Base-by-base conservation (phyloP, 495 filamentous ascomycete species). In the Aspergillus cristatus region DNA sequence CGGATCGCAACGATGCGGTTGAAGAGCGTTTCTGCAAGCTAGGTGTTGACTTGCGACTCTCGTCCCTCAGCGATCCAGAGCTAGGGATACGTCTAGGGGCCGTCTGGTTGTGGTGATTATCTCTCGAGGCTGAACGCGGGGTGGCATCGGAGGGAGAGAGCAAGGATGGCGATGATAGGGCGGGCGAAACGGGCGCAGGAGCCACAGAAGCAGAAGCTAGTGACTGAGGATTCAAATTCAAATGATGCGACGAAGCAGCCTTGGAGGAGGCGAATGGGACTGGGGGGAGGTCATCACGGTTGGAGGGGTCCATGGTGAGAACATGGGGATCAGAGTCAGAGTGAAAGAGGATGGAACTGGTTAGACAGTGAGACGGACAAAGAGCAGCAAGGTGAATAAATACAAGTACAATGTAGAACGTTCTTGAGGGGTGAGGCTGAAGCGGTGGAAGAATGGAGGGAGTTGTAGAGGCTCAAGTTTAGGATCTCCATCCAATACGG, bases 41-140 rank as follows among this genome's bases (percentile, higher is more conserved):
- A 12, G 67, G 54, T 15, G 50, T 62, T n/a, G 60, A 64, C 17
- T 57, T 57, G 38, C 63, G 62, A 16, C 54, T 58, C 39, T 65
- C 63, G 66, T 76, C 46, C 50, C 63, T 38, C 63, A 76, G 32
- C 50, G 75, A 58, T 62, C 67, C 56, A 55, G 58, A 58, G 57
- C 72, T 69, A 45, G 70, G 55, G 52, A 58, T 54, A 62, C 75
- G 63, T 57, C 69, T 53, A 51, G 74, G 54, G 48, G 62, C 28
- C 14, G 41, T 30, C 29, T 46, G 53, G 35, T 50, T 43, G 25
- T 37, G 44, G 14, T 40, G 45, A 32, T 47, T 41, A 15, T 31
- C 47, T 28, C 36, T 36, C 33, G 43, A 15, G 15, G 37, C 36
- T 17, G 40, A 40, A 42, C 49, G 54, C 60, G 50, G 34, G 36